Base-by-base conservation (phyloP, 2,329 filamentous ascomycete species). In the Trichoderma sp. region DNA sequence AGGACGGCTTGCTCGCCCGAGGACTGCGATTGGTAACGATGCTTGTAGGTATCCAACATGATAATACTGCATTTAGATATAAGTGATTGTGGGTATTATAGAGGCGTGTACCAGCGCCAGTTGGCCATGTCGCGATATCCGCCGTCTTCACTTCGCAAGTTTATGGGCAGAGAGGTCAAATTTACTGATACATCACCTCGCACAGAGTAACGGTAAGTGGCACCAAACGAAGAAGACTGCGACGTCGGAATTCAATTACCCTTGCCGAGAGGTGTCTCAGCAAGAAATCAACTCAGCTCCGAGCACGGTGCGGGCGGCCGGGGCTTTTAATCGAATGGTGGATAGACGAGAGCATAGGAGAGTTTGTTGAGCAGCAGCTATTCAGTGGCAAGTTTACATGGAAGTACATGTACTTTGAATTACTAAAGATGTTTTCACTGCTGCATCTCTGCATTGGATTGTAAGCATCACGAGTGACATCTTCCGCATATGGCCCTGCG, bases 221-320 rank as follows among this genome's bases (percentile, higher is more conserved):
- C 8, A 64, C 60, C 49, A 24, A 30, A 6, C n/a, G 13, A 54
- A 54, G 16, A 26, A 54, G 6, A 11, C 43, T 64, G 43, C 64
- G 28, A 66, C 64, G 54, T 66, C 64, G 39, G 64, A 59, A 59
- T 16, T 66, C 64, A 59, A 51, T 37, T 37, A 66, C 26, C 39
- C 54, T 66, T 66, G 39, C 54, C 64, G 28, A 49, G 11, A 39
- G 21, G 30, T 66, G 64, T 66, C 64, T 66, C 64, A 66, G 34
- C 30, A 34, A n/a, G 1, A 28, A 54, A 39, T 64, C 49, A 32
- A 34, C 49, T 64, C 60, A 28, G 54, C 39, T 66, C 64, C 54
- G 64, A 66, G 14, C 54, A 59, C 54, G 49, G 54, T 66, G 28
- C 30, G 63, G 63, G 52, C 11, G 30, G 21, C 54, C 37, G 64